Evolutionary conservation across 2,329 filamentous ascomycete species (phyloP), one percentile per base, ranked within the genome.

Genomic region (Hymenoscyphus infarciens): DNA sequence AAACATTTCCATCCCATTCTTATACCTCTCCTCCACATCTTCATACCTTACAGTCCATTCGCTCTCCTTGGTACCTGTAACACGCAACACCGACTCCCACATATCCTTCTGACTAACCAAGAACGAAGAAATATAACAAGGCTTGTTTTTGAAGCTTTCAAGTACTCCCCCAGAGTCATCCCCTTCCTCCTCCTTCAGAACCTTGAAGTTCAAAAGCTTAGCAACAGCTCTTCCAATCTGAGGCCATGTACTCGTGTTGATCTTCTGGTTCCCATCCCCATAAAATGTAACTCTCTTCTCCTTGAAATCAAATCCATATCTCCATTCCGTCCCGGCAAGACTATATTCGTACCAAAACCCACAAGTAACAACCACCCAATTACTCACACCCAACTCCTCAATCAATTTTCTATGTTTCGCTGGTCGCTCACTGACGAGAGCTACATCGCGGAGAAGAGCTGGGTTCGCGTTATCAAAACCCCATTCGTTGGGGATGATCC

Each of bases 321-420:
- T 42, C 72, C 70, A 25, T 65, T 54, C 16, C 67, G 49, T 0
- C 71, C 71, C 3, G 6, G 72, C 77, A 2, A 84, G 69, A 59
- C 79, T 81, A 64, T 77, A 82, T 57, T 84, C 80, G 69, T 83
- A 84, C 82, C 82, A 84, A 67, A 82, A 83, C 0, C 79, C 77
- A 66, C 76, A 81, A 39, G 68, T 68, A 35, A 31, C n/a, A 11
- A 13, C 27, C 2, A 56, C 16, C 27, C 8, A 56, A 10, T 11
- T 31, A 31, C 16, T 35, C 6, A 33, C 27, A 6, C 54, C 54
- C 1, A 35, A 10, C 2, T 56, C 10, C 54, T 56, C 54, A 35
- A 56, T 35, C 13, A n/a, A 4, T 13, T 31, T 22, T 16, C 53
- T 25, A 35, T 15, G 29, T 16, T n/a, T 19, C 27, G 27, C 27